Conservation (phyloP, 2,329 filamentous ascomycete genomes). For the Trichoderma guizhouense region DNA sequence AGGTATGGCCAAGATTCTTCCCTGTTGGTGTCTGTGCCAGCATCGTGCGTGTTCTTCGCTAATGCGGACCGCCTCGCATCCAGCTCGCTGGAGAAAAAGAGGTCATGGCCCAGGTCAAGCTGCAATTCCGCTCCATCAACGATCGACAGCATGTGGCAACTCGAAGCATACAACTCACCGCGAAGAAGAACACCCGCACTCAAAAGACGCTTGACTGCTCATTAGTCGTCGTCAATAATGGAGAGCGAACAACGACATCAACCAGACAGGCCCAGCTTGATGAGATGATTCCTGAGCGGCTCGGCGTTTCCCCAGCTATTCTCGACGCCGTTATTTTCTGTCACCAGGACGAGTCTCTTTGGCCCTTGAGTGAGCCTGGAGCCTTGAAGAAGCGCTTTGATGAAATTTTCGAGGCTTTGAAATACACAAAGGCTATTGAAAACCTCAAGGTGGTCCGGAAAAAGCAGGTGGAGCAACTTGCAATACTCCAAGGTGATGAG, state of each 20-base stretch:
- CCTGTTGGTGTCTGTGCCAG: neutral
- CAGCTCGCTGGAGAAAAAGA: conserved; percentile 80
- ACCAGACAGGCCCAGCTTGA: conserved; percentile 79
- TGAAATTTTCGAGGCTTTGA: conserved; percentile 94
- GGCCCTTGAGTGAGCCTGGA: conserved; percentile 88
- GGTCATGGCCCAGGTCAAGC: conserved; percentile 84
- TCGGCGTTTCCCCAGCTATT: conserved; percentile 87
- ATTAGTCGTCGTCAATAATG: conserved; percentile 71
- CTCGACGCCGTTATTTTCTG: conserved; percentile 97
- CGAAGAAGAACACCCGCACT: conserved; percentile 73
- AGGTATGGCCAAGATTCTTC: conserved; percentile 44
- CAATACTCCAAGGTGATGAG: conserved; percentile 69
- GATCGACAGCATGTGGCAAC: conserved; percentile 78
- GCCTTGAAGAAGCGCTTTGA: conserved; percentile 92
- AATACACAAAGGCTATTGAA: conserved; percentile 96
- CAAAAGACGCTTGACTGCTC: conserved; percentile 84
- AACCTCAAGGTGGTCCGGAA: conserved; percentile 88
- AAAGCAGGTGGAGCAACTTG: conserved; percentile 72
- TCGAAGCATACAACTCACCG: conserved; percentile 77
- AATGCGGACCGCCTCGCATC: neutral
- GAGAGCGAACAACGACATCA: conserved; percentile 75
- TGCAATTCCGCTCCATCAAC: conserved; percentile 77
- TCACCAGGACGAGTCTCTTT: conserved; percentile 95
- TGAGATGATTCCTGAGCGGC: conserved; percentile 74
- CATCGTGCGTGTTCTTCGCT: neutral